Base-by-base conservation (phyloP, 495 filamentous ascomycete genomes). In the Talaromyces proteolyticus region DNA sequence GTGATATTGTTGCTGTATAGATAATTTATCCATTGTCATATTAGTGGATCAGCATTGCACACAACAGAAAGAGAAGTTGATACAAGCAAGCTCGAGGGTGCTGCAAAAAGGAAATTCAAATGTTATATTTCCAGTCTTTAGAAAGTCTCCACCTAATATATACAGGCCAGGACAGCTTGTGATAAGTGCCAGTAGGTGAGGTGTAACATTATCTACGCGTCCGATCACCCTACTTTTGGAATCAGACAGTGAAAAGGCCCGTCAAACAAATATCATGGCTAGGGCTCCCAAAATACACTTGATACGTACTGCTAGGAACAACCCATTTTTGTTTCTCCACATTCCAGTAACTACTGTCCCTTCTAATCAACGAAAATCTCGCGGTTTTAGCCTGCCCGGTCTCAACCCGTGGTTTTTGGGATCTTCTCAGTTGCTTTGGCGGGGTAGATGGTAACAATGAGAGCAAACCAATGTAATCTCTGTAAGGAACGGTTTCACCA, bases 321-420 rank as follows among this genome's bases (percentile, higher is more conserved):
- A 85, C 59, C 85, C 84, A 89, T 22, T 74, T 69, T 67, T 88
- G 83, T 29, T 58, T 62, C 17, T 56, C 63, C 1, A 75, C 70
- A 66, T 85, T 76, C 86, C 85, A 89, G 23, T 81, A 78, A 50
- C 78, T 84, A 51, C 88, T 42, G 58, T 88, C 85, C 38, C 80
- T 71, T 49, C 84, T 70, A 18, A 73, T 80, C 20, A 89, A 55
- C 40, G 67, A 60, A 53, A 88, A 80, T 4, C 56, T 59, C 3
- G 85, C 73, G n/a, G 53, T 69, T 23, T 58, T 55, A 34, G 63
- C 66, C 40, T 65, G 53, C 0, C 68, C 70, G 1, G 70, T 61
- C 23, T 64, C 54, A 10, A 85, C 47, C 0, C n/a, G 41, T 3
- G 77, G 63, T 62, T 86, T 87, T 37, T 75, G 69, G 57, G 88